Conservation (phyloP, 179 eudicot species). For the Patellifolia procumbens region DNA sequence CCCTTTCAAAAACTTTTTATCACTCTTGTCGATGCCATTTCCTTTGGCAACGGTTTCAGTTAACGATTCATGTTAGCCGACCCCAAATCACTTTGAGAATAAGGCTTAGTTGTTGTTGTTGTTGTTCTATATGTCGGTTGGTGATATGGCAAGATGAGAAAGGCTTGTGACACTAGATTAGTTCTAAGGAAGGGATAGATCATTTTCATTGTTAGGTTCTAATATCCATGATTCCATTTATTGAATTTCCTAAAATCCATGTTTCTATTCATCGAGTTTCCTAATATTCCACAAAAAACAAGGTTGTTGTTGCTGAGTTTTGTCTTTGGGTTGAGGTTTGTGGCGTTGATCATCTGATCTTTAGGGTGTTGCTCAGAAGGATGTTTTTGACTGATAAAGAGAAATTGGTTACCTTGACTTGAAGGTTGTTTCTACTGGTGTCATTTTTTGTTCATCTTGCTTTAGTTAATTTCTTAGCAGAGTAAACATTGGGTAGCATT, state of each 20-base stretch:
- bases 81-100: no score
- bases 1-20: no score
- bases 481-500: background rate
- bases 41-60: no score
- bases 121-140: no score
- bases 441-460: background rate
- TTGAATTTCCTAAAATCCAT: background rate
- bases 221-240: background rate
- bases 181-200: background rate
- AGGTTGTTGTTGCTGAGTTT: background rate
- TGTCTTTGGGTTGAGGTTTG: background rate
- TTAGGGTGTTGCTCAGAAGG: background rate
- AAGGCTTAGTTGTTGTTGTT: no score
- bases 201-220: background rate
- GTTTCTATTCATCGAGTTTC: background rate
- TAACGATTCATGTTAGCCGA: no score
- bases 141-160: background rate
- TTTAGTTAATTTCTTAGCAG: background rate
- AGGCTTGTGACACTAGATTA: background rate
- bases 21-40: no score
- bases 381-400: background rate
- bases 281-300: no score
- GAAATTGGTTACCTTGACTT: background rate
- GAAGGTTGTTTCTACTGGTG: background rate
- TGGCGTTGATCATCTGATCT: background rate